Evolutionary conservation across 2,329 filamentous ascomycete species (phyloP).

Genomic region (Diplodia scrobiculata): DNA sequence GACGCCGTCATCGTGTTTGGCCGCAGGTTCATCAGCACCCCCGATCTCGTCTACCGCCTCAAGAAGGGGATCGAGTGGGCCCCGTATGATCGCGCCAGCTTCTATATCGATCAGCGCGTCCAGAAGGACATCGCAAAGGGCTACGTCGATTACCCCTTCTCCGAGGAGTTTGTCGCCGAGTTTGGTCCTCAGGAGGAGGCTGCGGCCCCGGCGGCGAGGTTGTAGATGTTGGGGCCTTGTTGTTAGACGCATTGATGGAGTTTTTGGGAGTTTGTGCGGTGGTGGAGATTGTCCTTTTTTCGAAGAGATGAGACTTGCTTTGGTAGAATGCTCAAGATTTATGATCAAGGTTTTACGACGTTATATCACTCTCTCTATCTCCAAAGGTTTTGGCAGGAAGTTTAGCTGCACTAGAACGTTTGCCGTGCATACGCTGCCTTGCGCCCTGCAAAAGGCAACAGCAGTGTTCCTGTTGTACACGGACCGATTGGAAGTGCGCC

Average conservation of each 20-base stretch:
- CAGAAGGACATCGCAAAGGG: slow-evolving; percentile 35
- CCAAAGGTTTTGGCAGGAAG: not conserved
- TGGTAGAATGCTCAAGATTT: not conserved
- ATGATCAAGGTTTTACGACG: not conserved
- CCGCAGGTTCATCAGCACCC: slow-evolving; percentile 53
- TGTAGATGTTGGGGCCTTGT: not conserved
- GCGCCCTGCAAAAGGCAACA: too few species aligned
- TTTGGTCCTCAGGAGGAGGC: not conserved
- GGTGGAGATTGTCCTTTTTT: not conserved
- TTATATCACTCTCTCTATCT: not conserved
- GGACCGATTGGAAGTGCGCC: too few species aligned
- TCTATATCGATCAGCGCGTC: slow-evolving; percentile 45
- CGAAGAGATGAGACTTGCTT: not conserved
- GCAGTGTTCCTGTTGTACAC: too few species aligned
- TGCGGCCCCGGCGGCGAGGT: not conserved
- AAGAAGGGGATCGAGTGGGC: slow-evolving; percentile 48
- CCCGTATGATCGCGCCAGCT: slow-evolving; percentile 50
- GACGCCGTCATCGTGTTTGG: slow-evolving; percentile 54
- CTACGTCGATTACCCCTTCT: slow-evolving; percentile 49
- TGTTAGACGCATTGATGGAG: not conserved
- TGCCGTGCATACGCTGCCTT: too few species aligned
- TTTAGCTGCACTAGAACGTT: too few species aligned
- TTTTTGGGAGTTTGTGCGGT: not conserved
- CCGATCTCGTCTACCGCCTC: slow-evolving; percentile 53
- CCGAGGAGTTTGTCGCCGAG: slow-evolving; percentile 38